Base-by-base conservation (phyloP, 2,329 filamentous ascomycete species). In the Lachnellula suecica region DNA sequence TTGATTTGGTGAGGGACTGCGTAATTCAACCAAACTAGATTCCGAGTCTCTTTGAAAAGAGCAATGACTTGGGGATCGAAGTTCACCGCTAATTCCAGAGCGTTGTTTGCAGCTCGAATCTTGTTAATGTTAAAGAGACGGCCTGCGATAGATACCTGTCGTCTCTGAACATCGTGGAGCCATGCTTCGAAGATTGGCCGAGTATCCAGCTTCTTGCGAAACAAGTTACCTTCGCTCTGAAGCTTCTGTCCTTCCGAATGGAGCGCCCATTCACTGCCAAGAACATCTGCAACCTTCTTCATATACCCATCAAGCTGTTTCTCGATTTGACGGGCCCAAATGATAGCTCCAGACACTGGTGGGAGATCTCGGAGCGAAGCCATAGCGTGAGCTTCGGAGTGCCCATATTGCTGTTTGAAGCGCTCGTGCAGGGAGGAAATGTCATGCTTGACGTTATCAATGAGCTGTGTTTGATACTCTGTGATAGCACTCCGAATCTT, bases 371-470 rank as follows among this genome's bases (percentile, higher is more conserved):
- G 91, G 52, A 99, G 79, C 71, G 97, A 93, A 2, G 94, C 92
- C 95, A 99, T 99, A 4, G 91, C 91, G 69, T 97, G 93, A 2
- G 94, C 91, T 72, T 99, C 94, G 0, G 95, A 97, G 68, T 97
- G 91, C 2, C 92, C 95, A 70, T 99, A 99, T 68, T 99, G 94
- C 69, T 96, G 91, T 74, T 97, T 99, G 79, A 97, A 99, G 25
- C 94, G 88, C 74, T 97, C 91, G 63, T 99, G 95, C 24, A 99
- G 79, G 4, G 87, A 85, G 40, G 89, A 87, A 62, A 99, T 99
- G 66, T 96, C 95, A 66, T 91, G 87, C 70, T 97, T 97, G 64
- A 99, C 94, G 63, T 96, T 96, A 64, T 97, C 92, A 69, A 99
- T 96, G 29, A 99, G 84, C 71, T 97, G 92, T 4, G 93, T 94